Conservation (phyloP, 345 rosid species). For the Microcos paniculata region DNA sequence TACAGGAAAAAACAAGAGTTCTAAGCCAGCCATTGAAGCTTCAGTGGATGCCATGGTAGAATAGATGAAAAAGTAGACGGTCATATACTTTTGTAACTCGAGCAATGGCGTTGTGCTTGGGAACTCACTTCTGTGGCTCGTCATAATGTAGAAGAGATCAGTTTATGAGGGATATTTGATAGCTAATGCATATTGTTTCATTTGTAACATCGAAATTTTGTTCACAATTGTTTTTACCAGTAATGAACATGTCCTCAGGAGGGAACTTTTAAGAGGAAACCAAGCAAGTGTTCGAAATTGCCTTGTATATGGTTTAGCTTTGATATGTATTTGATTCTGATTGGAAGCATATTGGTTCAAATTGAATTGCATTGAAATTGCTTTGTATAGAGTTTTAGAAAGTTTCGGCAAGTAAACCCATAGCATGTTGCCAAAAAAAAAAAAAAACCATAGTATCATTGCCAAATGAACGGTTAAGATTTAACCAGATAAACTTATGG, state of each 20-base stretch:
- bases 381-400: too few relatives aligned
- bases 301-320: too few relatives aligned
- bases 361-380: background rate
- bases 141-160: background rate
- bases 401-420: too few relatives aligned
- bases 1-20: conserved; percentile 29
- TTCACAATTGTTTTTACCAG: background rate
- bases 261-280: too few relatives aligned
- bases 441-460: background rate
- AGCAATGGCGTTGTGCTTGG: background rate
- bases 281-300: too few relatives aligned
- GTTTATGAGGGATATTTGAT: background rate
- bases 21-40: conserved; percentile 32
- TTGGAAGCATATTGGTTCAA: background rate
- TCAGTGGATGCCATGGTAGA: conserved; percentile 50
- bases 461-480: background rate
- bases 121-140: background rate
- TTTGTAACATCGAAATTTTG: background rate
- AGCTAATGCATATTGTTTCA: background rate
- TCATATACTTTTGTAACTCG: background rate
- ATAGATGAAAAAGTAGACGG: background rate
- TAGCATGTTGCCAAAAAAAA: too few relatives aligned
- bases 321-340: too few relatives aligned
- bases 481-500: background rate
- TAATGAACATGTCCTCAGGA: background rate